Conservation (phyloP, 768 basidiomycete genomes). For the Russula abietina region DNA sequence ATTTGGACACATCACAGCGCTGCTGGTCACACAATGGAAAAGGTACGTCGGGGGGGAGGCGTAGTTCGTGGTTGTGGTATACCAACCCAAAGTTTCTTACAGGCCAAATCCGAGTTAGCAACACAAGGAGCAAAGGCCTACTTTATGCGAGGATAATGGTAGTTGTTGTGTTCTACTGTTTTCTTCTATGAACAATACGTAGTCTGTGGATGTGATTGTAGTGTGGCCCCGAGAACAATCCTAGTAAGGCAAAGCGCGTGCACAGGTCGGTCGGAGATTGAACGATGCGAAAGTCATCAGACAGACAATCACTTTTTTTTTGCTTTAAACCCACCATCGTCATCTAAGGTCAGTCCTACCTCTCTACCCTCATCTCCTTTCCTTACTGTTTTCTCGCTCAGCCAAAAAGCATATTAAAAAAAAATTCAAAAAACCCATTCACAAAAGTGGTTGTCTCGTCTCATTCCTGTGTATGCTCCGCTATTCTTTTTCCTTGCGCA, state of each 20-base stretch:
- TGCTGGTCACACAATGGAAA: constrained; percentile 83
- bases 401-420: constrained; percentile 49
- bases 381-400: constrained; percentile 22
- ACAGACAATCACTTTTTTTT: constrained; percentile 29
- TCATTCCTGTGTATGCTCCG: constrained; percentile 56
- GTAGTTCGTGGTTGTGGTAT: constrained; percentile 11
- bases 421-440: constrained; percentile 65
- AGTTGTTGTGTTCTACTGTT: constrained; percentile 13
- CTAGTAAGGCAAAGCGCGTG: constrained; percentile 5
- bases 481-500: constrained; percentile 19
- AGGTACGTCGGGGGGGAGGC: constrained; percentile 46
- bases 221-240: neutral
- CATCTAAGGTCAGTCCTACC: constrained; percentile 50
- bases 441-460: constrained; percentile 71
- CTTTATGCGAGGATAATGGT: constrained; percentile 70
- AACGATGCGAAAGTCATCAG: constrained; percentile 27
- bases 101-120: constrained; percentile 83
- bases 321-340: constrained; percentile 56
- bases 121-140: constrained; percentile 83
- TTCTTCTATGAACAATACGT: constrained; percentile 5
- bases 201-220: neutral
- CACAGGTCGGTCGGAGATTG: constrained; percentile 38
- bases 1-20: constrained; percentile 74
- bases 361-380: constrained; percentile 21
- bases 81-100: constrained; percentile 8